phyloP scores from a whole-genome alignment of 768 basidiomycete genomes.

The Lactarius akahatsu region DNA sequence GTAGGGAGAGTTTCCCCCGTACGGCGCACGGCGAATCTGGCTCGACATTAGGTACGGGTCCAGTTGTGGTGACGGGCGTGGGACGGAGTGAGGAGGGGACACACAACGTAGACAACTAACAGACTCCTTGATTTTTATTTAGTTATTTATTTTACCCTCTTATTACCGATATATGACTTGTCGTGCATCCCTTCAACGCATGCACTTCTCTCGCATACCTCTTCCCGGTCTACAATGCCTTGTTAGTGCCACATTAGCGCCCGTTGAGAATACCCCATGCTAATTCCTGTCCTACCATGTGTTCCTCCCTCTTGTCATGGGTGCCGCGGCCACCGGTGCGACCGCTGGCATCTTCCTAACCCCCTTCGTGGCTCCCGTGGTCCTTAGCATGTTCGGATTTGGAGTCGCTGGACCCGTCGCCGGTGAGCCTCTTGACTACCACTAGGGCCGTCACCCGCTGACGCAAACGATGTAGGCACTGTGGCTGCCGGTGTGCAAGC shows the following conservation, averaged over 20 bases:
- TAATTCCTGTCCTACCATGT: neutral
- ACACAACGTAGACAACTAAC: too few species aligned
- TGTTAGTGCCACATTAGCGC: slow-evolving; percentile 1
- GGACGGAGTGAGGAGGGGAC: neutral
- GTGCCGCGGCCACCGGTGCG: neutral
- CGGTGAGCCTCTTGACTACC: neutral
- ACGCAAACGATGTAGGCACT: neutral
- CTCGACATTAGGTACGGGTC: neutral
- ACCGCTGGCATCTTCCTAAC: neutral
- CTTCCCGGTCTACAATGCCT: neutral
- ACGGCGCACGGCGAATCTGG: neutral
- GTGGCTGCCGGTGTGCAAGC: slow-evolving; percentile 7
- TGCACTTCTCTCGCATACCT: neutral
- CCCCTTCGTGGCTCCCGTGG: neutral
- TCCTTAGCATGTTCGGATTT: slow-evolving; percentile 4
- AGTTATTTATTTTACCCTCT: too few species aligned
- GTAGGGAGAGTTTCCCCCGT: neutral
- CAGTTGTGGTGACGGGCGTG: neutral
- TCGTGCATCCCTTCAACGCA: too few species aligned
- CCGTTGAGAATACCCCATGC: neutral
- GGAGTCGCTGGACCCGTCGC: slow-evolving; percentile 13
- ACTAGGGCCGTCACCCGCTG: neutral
- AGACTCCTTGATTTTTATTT: neutral
- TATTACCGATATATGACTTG: too few species aligned
- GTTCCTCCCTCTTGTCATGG: neutral